Base-by-base conservation (phyloP, 495 filamentous ascomycete genomes). In the Penicillium daleae region DNA sequence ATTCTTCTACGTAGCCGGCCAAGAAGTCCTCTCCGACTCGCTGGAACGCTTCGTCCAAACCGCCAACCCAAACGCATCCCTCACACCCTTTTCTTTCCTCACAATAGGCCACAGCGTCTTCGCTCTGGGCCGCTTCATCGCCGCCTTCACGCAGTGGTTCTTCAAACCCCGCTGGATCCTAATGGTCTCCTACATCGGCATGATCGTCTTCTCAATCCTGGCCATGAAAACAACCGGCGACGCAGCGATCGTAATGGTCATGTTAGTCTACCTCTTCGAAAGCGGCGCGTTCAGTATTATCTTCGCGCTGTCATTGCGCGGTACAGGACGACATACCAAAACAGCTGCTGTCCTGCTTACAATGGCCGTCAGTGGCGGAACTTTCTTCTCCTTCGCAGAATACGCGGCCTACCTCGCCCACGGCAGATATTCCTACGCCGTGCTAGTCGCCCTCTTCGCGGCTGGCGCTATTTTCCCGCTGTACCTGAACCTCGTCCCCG, bases 1-100 rank as follows among this genome's bases (percentile, higher is more conserved):
- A 61, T 89, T 87, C 61, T 84, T 84, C 73, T 91, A 90, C 64
- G 83, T 87, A 9, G 89, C 85, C 0, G 86, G 79, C 3, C 89
- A 91, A 69, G 89, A 91, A 71, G 77, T 82, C 9, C 68, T 88
- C 12, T 76, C 81, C 4, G 78, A 76, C 9, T 73, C 73, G 21
- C 81, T 85, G 40, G 67, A 71, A 17, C 61, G 65, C 2, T 86
- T 82, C 49, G 65, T 87, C 19, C 21, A 55, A 6, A 37, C 57
- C 13, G 73, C 75, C 21, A 62, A 75, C 17, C 77, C 81, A 3
- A 29, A 60, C 5, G 66, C 74, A 6, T 57, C 59, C 6, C 68
- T 83, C 2, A 24, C 39, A 3, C 37, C 77, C 1, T 83, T 82
- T 54, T 70, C 83, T 26, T 81, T 79, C 57, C 68, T 83, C 27